A percentile compares a stretch with the other conserved stretches of the same genome.
phyloP scores from a whole-genome alignment of 2,329 filamentous ascomycete species.

The Hirsutella thompsonii region DNA sequence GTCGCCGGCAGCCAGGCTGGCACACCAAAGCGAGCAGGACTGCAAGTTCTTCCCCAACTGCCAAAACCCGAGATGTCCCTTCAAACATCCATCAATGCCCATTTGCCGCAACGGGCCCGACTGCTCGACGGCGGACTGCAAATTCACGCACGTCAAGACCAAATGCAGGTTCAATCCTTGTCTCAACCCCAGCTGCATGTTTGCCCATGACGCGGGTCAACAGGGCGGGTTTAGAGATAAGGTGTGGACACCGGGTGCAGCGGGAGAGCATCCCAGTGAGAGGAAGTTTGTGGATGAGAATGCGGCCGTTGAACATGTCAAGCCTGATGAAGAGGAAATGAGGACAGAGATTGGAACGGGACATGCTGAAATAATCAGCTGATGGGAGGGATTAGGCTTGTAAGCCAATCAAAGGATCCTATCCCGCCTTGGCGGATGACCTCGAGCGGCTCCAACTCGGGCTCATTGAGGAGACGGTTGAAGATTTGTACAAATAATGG shows the following conservation, averaged over 20 bases:
- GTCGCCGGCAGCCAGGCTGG: conserved; percentile 68
- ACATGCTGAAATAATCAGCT: conserved; percentile 24
- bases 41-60: conserved; percentile 91
- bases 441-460: too few relatives aligned
- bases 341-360: conserved; percentile 25
- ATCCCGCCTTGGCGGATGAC: too few relatives aligned
- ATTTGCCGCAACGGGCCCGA: conserved; percentile 84
- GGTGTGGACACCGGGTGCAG: conserved; percentile 63
- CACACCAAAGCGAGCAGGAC: conserved; percentile 71
- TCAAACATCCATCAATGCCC: conserved; percentile 78
- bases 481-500: too few relatives aligned
- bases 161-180: conserved; percentile 89
- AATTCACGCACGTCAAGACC: conserved; percentile 76
- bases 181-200: conserved; percentile 75
- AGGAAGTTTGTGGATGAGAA: conserved; percentile 72
- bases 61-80: conserved; percentile 75
- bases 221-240: conserved; percentile 76
- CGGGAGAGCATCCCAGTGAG: conserved; percentile 64
- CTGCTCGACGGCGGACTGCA: conserved; percentile 71
- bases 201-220: conserved; percentile 86
- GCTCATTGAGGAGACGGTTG: too few relatives aligned
- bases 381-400: background rate
- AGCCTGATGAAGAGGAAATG: conserved; percentile 33
- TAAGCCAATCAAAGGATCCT: too few relatives aligned
- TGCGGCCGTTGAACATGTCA: conserved; percentile 57